These are phyloP conservation scores for Talaromyces sp. DNA, from an alignment of 2,329 filamentous ascomycete genomes.

Conservation along the genomic window DNA sequence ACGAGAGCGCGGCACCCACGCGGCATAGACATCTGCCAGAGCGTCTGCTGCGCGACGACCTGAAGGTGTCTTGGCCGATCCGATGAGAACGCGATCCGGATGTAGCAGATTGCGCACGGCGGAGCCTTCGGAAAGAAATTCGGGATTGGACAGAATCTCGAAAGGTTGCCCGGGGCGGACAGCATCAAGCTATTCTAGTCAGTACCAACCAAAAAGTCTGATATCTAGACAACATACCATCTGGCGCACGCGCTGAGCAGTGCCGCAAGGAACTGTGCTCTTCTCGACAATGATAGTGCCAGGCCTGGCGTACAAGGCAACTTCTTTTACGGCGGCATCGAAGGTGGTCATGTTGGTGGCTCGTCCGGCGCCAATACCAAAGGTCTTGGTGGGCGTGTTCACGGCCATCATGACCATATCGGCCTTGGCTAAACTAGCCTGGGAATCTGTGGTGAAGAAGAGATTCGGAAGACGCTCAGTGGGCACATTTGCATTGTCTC, in stretches of 20 bases:
- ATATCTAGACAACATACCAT: constrained; percentile 46
- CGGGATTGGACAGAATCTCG: constrained; percentile 74
- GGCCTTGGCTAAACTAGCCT: constrained; percentile 56
- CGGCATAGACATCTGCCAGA: constrained; percentile 60
- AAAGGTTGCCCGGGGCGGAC: constrained; percentile 59
- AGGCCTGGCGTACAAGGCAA: constrained; percentile 59
- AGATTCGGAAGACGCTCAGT: constrained; percentile 57
- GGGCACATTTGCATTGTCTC: constrained; percentile 21
- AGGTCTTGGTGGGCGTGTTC: constrained; percentile 71
- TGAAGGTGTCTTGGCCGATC: constrained; percentile 55
- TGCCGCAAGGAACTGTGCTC: constrained; percentile 71
- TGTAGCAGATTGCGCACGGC: constrained; percentile 64
- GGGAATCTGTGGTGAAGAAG: constrained; percentile 65
- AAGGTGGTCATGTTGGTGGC: constrained; percentile 69
- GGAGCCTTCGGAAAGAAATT: constrained; percentile 73
- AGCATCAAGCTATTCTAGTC: constrained; percentile 14
- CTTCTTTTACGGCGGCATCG: constrained; percentile 61
- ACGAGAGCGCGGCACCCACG: constrained; percentile 61
- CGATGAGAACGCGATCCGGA: constrained; percentile 71
- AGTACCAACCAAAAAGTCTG: background rate
- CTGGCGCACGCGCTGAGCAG: constrained; percentile 62
- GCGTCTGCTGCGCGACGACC: constrained; percentile 58
- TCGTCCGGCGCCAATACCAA: constrained; percentile 62
- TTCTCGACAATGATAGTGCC: constrained; percentile 76
- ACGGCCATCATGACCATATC: constrained; percentile 72